Conservation (phyloP, 2,329 filamentous ascomycete species). For the Aureobasidium sp. region DNA sequence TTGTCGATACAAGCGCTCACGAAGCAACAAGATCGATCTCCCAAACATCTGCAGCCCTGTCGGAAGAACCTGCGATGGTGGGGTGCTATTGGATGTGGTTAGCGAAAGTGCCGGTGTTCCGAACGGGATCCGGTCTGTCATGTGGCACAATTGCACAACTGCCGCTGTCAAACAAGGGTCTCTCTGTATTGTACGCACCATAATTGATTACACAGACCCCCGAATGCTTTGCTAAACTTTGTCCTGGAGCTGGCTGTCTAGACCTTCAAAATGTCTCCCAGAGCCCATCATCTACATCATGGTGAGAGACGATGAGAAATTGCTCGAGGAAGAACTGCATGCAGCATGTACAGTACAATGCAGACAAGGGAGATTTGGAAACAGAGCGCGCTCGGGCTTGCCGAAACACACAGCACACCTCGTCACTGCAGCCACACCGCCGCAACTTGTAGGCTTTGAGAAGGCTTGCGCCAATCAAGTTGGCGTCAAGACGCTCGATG, state of each 20-base stretch:
- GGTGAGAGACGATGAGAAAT: too few relatives aligned
- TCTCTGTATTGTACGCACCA: neutral
- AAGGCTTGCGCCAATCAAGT: neutral
- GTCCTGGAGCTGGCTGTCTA: neutral
- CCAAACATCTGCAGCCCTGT: constrained; percentile 9
- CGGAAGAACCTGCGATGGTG: neutral
- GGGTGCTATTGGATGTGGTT: neutral
- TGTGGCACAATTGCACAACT: constrained; percentile 1
- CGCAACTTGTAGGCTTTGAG: neutral
- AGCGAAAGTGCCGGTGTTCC: constrained; percentile 1
- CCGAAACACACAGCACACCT: neutral
- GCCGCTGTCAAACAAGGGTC: neutral
- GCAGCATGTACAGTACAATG: constrained; percentile 1
- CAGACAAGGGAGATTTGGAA: constrained; percentile 13
- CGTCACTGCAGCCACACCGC: constrained; percentile 1
- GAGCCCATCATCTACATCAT: too few relatives aligned
- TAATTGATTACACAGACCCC: neutral
- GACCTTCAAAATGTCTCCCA: too few relatives aligned
- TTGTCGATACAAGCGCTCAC: neutral
- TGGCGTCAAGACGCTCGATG: neutral
- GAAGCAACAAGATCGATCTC: constrained; percentile 6
- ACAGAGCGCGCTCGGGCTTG: constrained; percentile 8
- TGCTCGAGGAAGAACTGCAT: neutral
- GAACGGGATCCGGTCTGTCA: neutral
- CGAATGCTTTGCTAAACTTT: neutral